Percentiles rank a stretch among this genome's conserved stretches.
phyloP scores from a whole-genome alignment of 202 grass and related monocot genomes.

The Schoenoplectus triqueter region DNA sequence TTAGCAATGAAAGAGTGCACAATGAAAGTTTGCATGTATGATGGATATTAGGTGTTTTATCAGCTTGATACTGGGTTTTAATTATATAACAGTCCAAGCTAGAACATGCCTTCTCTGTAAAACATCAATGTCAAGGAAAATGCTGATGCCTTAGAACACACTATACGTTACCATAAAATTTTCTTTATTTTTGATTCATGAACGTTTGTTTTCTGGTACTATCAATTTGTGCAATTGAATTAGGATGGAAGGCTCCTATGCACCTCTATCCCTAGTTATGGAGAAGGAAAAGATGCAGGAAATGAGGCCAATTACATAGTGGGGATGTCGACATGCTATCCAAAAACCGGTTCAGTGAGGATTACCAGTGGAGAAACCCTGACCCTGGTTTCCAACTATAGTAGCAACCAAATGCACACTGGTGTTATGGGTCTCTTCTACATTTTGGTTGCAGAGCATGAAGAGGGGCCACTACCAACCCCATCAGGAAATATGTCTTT shows the following conservation, averaged over 20 bases:
- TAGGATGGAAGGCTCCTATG: slow-evolving; percentile 76
- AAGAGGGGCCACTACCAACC: not conserved
- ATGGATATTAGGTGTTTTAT: not conserved
- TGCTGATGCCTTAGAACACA: not conserved
- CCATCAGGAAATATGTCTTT: not conserved
- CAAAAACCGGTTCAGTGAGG: slow-evolving; percentile 53
- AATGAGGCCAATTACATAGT: slow-evolving; percentile 80
- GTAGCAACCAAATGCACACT: slow-evolving; percentile 57
- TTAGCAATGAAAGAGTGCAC: not conserved
- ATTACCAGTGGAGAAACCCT: slow-evolving; percentile 65
- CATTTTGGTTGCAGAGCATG: slow-evolving; percentile 66
- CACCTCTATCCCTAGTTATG: slow-evolving; percentile 57
- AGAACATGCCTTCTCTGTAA: not conserved
- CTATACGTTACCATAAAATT: not conserved
- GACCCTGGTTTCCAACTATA: slow-evolving; percentile 82
- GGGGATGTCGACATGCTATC: slow-evolving; percentile 82
- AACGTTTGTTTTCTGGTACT: not conserved
- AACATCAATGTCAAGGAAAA: not conserved
- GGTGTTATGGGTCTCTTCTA: slow-evolving; percentile 84
- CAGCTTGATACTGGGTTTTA: not conserved
- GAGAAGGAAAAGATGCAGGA: slow-evolving; percentile 61
- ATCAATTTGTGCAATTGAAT: not conserved
- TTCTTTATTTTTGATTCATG: not conserved
- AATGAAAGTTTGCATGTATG: not conserved
- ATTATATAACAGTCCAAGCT: not conserved